phyloP scores from a whole-genome alignment of 2,329 filamentous ascomycete species.

The Beauveria sp. region DNA sequence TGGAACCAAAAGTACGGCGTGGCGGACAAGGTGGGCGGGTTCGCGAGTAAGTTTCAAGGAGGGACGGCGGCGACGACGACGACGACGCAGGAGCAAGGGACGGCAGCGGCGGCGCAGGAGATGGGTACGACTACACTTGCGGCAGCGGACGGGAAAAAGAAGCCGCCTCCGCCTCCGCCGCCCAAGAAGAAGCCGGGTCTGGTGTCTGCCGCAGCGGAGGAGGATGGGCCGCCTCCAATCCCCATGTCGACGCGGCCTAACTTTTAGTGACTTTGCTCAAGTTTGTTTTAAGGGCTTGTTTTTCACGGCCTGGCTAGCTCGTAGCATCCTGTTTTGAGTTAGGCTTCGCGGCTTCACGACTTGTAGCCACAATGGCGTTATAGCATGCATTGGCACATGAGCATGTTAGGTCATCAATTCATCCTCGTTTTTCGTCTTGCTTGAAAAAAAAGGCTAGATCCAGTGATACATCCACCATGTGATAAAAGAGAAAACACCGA shows the following conservation, averaged over 20 bases:
- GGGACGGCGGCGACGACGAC: background rate
- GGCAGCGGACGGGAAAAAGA: conserved; percentile 19
- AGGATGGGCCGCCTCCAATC: conserved; percentile 40
- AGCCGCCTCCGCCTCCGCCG: conserved; percentile 47
- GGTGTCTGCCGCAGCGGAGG: conserved; percentile 18
- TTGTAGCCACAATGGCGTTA: background rate
- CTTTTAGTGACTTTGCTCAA: conserved; percentile 24
- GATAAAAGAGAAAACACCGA: background rate
- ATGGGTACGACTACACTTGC: background rate
- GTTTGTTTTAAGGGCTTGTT: too few species aligned
- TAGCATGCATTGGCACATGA: background rate
- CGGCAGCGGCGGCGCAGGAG: background rate
- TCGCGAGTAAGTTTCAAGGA: conserved; percentile 12
- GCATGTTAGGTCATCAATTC: conserved; percentile 8
- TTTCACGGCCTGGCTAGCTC: background rate
- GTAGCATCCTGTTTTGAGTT: background rate
- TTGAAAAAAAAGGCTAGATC: conserved; percentile 1
- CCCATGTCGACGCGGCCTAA: conserved; percentile 43
- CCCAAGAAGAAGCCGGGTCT: conserved; percentile 44
- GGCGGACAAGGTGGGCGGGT: conserved; percentile 27
- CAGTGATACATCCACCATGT: conserved; percentile 1
- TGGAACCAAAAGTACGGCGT: conserved; percentile 57
- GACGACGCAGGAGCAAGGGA: background rate
- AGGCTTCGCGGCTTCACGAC: background rate
- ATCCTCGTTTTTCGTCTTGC: background rate